These are phyloP conservation scores for Gastrolobium bilobum DNA, from an alignment of 306 rosid genomes.

Conservation along the genomic window DNA sequence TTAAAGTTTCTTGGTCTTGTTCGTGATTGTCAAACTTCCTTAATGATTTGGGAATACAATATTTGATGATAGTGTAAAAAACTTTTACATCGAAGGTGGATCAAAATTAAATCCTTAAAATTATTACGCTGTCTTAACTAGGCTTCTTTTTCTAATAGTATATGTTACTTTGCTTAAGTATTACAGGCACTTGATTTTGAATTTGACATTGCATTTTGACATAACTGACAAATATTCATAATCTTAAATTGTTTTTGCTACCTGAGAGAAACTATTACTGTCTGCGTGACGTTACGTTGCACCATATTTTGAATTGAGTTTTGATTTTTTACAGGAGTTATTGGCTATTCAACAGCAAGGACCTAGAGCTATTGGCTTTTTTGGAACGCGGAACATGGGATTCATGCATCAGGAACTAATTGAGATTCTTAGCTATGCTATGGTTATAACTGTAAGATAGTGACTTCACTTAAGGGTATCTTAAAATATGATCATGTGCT, in stretches of 20 bases:
- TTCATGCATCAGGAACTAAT: conserved; percentile 98
- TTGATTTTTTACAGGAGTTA: conserved; percentile 72
- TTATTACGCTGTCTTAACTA: background rate
- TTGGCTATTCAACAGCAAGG: conserved; percentile 99
- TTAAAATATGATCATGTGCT: conserved; percentile 35
- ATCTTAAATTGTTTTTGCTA: conserved; percentile 25
- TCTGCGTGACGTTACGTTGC: conserved; percentile 24
- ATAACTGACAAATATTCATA: conserved; percentile 10
- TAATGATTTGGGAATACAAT: conserved; percentile 2
- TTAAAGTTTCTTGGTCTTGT: background rate
- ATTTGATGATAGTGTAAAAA: background rate
- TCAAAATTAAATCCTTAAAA: conserved; percentile 9
- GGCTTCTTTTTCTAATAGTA: conserved; percentile 1
- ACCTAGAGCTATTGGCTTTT: conserved; percentile 96
- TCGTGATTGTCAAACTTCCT: conserved; percentile 9
- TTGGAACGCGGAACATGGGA: conserved; percentile 99
- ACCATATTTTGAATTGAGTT: conserved; percentile 5
- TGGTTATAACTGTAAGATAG: conserved; percentile 96
- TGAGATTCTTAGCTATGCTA: conserved; percentile 99
- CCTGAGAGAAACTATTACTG: conserved; percentile 1
- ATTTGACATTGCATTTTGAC: conserved; percentile 17
- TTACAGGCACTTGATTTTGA: background rate
- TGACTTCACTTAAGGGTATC: conserved; percentile 28
- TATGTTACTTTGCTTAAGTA: conserved; percentile 5
- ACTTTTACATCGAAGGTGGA: background rate